phyloP scores from a whole-genome alignment of 2,329 filamentous ascomycete species.

The Emmonsia crescens region DNA sequence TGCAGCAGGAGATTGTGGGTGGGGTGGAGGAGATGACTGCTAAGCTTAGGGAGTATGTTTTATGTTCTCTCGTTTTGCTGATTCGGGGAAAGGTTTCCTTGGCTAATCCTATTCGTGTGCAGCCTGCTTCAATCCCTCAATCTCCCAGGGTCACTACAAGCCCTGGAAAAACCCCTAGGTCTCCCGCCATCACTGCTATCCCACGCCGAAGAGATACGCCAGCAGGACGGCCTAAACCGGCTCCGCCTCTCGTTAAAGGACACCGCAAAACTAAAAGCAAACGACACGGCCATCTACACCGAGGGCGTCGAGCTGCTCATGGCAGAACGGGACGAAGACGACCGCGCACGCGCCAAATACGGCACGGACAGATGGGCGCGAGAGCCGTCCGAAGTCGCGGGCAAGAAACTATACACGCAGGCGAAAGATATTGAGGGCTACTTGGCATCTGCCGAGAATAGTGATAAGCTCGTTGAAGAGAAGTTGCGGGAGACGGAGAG shows the following conservation, averaged over 20 bases:
- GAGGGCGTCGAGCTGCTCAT: constrained; percentile 71
- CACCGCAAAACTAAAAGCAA: constrained; percentile 76
- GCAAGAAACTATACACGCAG: constrained; percentile 61
- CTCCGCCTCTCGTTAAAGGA: constrained; percentile 74
- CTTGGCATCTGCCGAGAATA: constrained; percentile 59
- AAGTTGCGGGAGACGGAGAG: constrained; percentile 70
- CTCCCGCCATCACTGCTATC: constrained; percentile 74
- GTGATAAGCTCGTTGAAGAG: constrained; percentile 59
- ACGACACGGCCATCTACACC: constrained; percentile 65
- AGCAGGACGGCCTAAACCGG: constrained; percentile 72
- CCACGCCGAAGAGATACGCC: constrained; percentile 86
- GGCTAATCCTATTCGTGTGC: constrained; percentile 10
- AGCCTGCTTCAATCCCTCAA: constrained; percentile 66
- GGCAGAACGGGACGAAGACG: constrained; percentile 75
- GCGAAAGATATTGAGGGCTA: constrained; percentile 76
- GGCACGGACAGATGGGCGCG: constrained; percentile 81
- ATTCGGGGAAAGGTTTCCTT: background rate
- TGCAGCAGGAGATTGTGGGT: constrained; percentile 77
- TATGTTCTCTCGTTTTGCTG: background rate
- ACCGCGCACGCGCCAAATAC: constrained; percentile 61
- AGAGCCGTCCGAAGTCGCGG: constrained; percentile 56
- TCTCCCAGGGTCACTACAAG: constrained; percentile 83
- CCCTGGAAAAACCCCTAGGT: constrained; percentile 86
- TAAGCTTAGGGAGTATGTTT: constrained; percentile 56
- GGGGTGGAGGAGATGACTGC: constrained; percentile 74